Evolutionary conservation across 805 yeast genomes (phyloP).

Genomic region (Candida qinlingensis): DNA sequence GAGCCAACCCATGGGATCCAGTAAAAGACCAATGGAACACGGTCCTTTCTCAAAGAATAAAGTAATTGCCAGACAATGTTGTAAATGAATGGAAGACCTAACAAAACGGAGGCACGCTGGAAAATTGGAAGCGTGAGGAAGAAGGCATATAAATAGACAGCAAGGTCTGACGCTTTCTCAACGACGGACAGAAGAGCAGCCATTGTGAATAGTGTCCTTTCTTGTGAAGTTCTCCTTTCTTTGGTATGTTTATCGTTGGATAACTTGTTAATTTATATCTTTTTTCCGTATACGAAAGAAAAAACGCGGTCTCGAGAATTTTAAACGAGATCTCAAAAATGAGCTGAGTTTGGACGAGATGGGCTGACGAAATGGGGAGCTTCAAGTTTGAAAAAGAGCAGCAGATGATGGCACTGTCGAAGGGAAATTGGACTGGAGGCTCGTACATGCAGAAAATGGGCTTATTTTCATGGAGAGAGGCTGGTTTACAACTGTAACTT

Average conservation of each 20-base stretch:
- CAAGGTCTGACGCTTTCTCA: constrained; percentile 10
- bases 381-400: neutral
- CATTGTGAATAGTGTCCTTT: constrained; percentile 9
- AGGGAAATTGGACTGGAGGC: too few species aligned
- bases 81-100: constrained; percentile 54
- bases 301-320: neutral
- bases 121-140: constrained; percentile 30
- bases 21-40: constrained; percentile 87
- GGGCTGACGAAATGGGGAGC: neutral
- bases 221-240: neutral
- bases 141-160: constrained; percentile 11
- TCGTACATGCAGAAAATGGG: neutral
- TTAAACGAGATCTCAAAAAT: neutral
- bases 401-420: neutral
- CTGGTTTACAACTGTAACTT: neutral
- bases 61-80: constrained; percentile 60
- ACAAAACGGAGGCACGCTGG: constrained; percentile 31
- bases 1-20: constrained; percentile 96
- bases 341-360: neutral
- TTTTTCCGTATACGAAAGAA: neutral
- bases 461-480: neutral
- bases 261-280: neutral
- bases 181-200: constrained; percentile 15
- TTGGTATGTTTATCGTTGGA: neutral
- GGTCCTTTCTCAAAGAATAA: constrained; percentile 68